Base-by-base conservation (phyloP, 1,284 basidiomycete genomes). In the Coniferiporia sulphurascens region DNA sequence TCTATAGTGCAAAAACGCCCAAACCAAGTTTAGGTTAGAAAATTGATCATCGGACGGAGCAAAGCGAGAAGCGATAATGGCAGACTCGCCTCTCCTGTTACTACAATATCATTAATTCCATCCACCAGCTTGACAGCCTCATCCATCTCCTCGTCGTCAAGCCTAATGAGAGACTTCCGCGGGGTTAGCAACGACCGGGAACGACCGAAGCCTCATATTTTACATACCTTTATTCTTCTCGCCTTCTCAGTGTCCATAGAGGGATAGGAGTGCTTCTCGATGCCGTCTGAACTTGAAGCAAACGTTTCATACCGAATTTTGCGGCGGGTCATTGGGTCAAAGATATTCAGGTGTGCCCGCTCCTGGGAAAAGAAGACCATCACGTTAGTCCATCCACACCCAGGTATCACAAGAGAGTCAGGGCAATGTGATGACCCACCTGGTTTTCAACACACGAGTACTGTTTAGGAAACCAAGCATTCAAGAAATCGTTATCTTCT, bases 61-160 rank as follows among this genome's bases (percentile, higher is more conserved):
- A 50, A 43, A 57, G 17, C 17, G 27, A 13, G 36, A 19, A 13
- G 15, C 15, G 27, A 66, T 27, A 27, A 27, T 27, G 27, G 27
- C 27, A 5, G 9, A 41, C 75, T 34, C 52, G 78, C 78, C 67
- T 77, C 70, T 41, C 80, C 81, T 10, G 78, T 79, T 56, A 81
- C 70, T 58, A 83, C 68, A 41, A 82, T 78, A 63, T 81, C 80
- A 48, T 69, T 69, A 15, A 81, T 70, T 36, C 74, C 75, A 63
- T 74, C 76, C 3, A 66, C 61, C 4, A 63, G 57, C 54, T 46
- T 8, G 19, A n/a, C 19, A 17, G 6, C 44, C 44, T 46, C 17
- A 46, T 46, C 44, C 19, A 4, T 21, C 17, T 46, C 44, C 7
- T 10, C 38, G 3, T 15, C 38, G 9, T 41, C 9, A 41, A 41